These are phyloP conservation scores for Ramaria rubella DNA, from an alignment of 768 basidiomycete genomes.

Conservation along the genomic window DNA sequence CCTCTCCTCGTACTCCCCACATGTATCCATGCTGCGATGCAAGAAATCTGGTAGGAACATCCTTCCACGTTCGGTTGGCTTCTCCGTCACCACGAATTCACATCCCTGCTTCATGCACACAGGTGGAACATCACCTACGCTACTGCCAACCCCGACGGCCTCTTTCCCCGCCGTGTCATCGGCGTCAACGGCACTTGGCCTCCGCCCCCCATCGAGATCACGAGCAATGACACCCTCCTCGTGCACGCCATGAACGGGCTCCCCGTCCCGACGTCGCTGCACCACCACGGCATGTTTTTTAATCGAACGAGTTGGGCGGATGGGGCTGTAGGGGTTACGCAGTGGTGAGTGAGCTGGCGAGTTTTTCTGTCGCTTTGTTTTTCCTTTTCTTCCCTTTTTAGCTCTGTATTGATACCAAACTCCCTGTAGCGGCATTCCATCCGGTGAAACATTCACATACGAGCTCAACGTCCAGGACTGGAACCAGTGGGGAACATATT, in stretches of 20 bases:
- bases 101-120: slow-evolving; percentile 17
- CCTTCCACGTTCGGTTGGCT: too few relatives aligned
- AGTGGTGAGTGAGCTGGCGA: slow-evolving; percentile 54
- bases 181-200: slow-evolving; percentile 95
- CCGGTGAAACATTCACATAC: slow-evolving; percentile 65
- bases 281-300: slow-evolving; percentile 96
- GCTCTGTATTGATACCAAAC: too few relatives aligned
- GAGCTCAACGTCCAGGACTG: slow-evolving; percentile 61
- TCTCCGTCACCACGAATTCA: not conserved
- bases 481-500: slow-evolving; percentile 74
- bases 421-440: slow-evolving; percentile 80
- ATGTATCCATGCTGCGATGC: slow-evolving; percentile 52
- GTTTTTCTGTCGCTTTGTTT: not conserved
- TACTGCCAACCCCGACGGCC: slow-evolving; percentile 77
- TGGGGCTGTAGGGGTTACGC: slow-evolving; percentile 73
- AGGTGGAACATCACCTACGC: slow-evolving; percentile 90
- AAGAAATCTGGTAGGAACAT: slow-evolving; percentile 48
- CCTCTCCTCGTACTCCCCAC: slow-evolving; percentile 29
- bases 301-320: slow-evolving; percentile 85
- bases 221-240: slow-evolving; percentile 61
- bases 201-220: slow-evolving; percentile 78
- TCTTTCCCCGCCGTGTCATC: slow-evolving; percentile 67
- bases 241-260: slow-evolving; percentile 75
- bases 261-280: slow-evolving; percentile 61
- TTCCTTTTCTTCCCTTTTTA: not conserved